These are phyloP conservation scores for Phyllosticta paracitricarpa DNA, from an alignment of 2,329 filamentous ascomycete species.

Conservation along the genomic window DNA sequence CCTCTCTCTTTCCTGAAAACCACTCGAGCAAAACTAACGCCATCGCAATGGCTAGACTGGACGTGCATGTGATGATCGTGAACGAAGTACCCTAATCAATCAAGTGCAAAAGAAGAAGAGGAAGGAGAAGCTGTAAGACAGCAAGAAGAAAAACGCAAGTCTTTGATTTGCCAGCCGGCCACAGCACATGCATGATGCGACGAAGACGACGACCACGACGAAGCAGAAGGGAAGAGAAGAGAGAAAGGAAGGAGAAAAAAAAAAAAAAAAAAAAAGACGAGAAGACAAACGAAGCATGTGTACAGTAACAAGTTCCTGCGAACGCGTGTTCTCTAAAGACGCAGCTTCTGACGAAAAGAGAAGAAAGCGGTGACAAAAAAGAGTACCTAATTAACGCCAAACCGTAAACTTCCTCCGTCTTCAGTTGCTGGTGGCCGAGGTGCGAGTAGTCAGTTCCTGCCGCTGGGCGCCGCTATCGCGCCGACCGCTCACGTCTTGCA, in stretches of 20 bases:
- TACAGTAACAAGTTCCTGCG: neutral
- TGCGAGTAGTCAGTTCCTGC: neutral
- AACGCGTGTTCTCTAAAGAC: neutral
- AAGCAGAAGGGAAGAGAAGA: neutral
- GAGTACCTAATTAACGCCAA: neutral
- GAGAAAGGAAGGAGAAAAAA: neutral
- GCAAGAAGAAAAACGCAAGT: too few species aligned
- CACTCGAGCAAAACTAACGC: too few species aligned
- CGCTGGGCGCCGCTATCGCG: neutral
- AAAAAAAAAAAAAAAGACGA: neutral
- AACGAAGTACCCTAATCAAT: too few species aligned
- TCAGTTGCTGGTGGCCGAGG: neutral
- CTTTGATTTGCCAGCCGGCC: too few species aligned
- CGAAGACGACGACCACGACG: neutral
- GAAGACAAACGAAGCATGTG: neutral
- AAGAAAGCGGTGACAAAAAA: neutral
- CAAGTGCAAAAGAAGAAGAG: too few species aligned
- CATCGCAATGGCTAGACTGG: too few species aligned
- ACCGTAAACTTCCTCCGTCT: neutral
- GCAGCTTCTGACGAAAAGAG: neutral
- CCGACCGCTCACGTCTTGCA: conserved; percentile 43
- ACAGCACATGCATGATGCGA: neutral
- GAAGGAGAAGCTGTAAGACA: too few species aligned
- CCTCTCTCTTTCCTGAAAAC: too few species aligned
- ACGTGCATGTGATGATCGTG: too few species aligned